Percentiles rank a stretch among this genome's conserved stretches.
Evolutionary conservation across 257 asterid genomes (phyloP).

Genomic region (Nicotiana benthamiana): DNA sequence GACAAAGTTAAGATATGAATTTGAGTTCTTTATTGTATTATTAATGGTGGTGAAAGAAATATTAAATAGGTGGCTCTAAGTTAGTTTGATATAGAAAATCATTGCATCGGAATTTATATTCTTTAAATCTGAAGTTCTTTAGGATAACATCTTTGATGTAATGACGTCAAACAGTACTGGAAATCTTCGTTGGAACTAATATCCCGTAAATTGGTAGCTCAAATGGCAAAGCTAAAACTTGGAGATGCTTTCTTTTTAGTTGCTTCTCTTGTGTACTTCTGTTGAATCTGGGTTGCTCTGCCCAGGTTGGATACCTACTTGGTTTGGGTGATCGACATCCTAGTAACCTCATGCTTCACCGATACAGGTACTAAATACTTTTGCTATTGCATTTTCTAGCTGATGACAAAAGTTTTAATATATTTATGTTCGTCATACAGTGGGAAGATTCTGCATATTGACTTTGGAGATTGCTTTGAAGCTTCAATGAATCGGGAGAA

Average conservation of each 20-base stretch:
- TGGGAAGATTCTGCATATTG: slow-evolving; percentile 97
- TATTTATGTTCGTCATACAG: slow-evolving; percentile 32
- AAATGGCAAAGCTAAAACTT: background rate
- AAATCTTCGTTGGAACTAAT: background rate
- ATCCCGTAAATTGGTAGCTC: background rate
- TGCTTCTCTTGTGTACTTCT: background rate
- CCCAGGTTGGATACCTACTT: slow-evolving; percentile 94
- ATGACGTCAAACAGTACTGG: background rate
- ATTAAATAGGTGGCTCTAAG: background rate
- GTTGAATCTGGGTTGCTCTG: slow-evolving; percentile 11
- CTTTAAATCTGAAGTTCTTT: background rate
- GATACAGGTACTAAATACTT: slow-evolving; percentile 56
- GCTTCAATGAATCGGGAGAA: slow-evolving; percentile 99
- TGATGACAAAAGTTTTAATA: slow-evolving; percentile 3
- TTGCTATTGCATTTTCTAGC: background rate
- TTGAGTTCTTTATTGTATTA: background rate
- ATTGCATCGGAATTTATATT: background rate
- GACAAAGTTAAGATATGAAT: background rate
- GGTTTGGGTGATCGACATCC: slow-evolving; percentile 99
- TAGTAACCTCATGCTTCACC: slow-evolving; percentile 97
- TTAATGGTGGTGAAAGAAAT: background rate
- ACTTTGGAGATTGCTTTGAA: slow-evolving; percentile 99
- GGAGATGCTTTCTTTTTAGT: background rate
- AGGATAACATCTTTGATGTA: background rate
- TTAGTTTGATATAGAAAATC: background rate